Evolutionary conservation across 371 early-diverging fungal species (phyloP).

Genomic region (Haplosporangium sp.): DNA sequence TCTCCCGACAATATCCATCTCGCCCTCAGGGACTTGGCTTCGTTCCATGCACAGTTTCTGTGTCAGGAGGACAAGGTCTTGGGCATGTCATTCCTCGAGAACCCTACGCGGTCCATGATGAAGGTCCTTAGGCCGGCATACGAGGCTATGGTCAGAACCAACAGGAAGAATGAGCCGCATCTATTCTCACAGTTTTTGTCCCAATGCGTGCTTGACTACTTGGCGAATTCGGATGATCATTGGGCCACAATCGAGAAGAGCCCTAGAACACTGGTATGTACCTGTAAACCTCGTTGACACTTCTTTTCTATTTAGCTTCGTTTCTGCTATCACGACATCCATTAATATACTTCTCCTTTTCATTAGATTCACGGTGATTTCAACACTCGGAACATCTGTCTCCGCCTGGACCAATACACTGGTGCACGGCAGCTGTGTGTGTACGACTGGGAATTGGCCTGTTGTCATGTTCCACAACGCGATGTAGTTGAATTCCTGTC

Average conservation of each 20-base stretch:
- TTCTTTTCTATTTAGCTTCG: not conserved
- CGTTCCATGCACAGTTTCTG: constrained; percentile 51
- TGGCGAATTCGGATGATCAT: constrained; percentile 36
- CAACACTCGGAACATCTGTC: constrained; percentile 49
- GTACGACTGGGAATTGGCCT: constrained; percentile 53
- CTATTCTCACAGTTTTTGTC: constrained; percentile 32
- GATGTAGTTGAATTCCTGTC: constrained; percentile 54
- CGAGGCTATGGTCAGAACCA: constrained; percentile 44
- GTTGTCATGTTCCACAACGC: constrained; percentile 52
- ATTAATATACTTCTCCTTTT: not conserved
- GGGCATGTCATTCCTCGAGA: constrained; percentile 44
- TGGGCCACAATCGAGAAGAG: constrained; percentile 40
- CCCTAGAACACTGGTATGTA: constrained; percentile 49
- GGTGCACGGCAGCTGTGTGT: constrained; percentile 40
- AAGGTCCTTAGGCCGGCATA: constrained; percentile 40
- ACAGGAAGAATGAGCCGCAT: constrained; percentile 25
- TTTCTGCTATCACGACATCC: not conserved
- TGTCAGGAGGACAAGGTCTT: constrained; percentile 29
- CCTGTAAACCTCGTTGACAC: not conserved
- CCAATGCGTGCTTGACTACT: constrained; percentile 30
- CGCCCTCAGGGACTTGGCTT: constrained; percentile 36
- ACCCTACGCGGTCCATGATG: constrained; percentile 39
- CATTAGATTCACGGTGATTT: constrained; percentile 49
- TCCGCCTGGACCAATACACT: constrained; percentile 29
- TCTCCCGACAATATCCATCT: constrained; percentile 42